phyloP scores from a whole-genome alignment of 2,329 filamentous ascomycete genomes.

The Leptographium lundbergii region DNA sequence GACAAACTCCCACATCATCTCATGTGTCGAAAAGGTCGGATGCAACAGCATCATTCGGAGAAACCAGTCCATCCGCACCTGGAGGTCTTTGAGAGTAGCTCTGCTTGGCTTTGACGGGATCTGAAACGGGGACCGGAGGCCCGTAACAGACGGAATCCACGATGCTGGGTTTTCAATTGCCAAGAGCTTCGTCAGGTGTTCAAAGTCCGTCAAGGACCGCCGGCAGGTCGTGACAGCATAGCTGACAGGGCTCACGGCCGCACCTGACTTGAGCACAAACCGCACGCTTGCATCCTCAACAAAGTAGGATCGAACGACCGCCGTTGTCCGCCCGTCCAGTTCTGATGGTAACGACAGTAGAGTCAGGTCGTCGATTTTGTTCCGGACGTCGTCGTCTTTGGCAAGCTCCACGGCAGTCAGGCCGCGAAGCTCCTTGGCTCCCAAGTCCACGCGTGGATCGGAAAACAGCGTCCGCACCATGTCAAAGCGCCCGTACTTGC shows the following conservation, averaged over 20 bases:
- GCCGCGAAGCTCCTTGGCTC: slow-evolving; percentile 72
- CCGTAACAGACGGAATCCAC: slow-evolving; percentile 72
- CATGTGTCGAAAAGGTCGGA: slow-evolving; percentile 87
- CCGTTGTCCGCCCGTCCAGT: slow-evolving; percentile 71
- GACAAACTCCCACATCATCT: slow-evolving; percentile 99
- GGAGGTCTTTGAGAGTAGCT: slow-evolving; percentile 74
- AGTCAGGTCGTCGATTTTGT: slow-evolving; percentile 88
- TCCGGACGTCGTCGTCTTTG: slow-evolving; percentile 94
- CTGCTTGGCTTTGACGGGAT: slow-evolving; percentile 86
- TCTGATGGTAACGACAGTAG: slow-evolving; percentile 64
- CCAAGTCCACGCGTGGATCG: slow-evolving; percentile 76
- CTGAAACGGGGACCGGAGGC: slow-evolving; percentile 78
- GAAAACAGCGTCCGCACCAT: slow-evolving; percentile 81
- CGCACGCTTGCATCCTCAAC: slow-evolving; percentile 92
- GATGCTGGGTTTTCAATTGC: slow-evolving; percentile 86
- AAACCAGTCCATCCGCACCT: slow-evolving; percentile 76
- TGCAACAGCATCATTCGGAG: slow-evolving; percentile 76
- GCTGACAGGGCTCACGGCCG: slow-evolving; percentile 65
- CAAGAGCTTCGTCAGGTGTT: slow-evolving; percentile 74
- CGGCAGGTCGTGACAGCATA: slow-evolving; percentile 93
- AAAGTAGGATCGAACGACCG: slow-evolving; percentile 90
- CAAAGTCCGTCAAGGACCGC: slow-evolving; percentile 77
- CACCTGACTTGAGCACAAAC: slow-evolving; percentile 86
- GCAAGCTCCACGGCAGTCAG: slow-evolving; percentile 91
- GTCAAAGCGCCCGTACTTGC: slow-evolving; percentile 92